Base-by-base conservation (phyloP, 1,284 basidiomycete species). In the Ustilago hordei region DNA sequence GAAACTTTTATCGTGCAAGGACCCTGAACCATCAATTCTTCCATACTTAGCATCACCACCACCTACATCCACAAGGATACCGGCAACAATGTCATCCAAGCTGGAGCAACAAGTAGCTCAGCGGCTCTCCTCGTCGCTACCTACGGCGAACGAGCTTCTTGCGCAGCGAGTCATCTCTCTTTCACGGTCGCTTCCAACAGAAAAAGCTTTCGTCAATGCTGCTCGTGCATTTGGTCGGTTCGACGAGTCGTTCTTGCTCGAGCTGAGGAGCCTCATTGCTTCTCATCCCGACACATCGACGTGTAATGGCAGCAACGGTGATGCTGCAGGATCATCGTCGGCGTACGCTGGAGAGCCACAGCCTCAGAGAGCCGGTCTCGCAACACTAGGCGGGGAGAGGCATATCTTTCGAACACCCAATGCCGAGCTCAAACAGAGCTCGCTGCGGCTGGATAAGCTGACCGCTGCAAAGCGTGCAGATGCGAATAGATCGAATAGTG, bases 181-280 rank as follows among this genome's bases (percentile, higher is more conserved):
- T 13, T 82, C 79, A 0, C 65, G 75, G 12, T 75, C 71, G 11
- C 55, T 75, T 2, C 79, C 81, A 8, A 58, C 76, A 2, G 75
- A 84, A 50, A 62, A 67, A 47, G 69, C 60, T 32, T 79, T 84
- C 38, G 75, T 77, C 71, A 62, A 81, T 91, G 94, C 94, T 77
- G 91, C 93, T 55, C 90, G 89, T 66, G 89, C 91, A 35, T 96
- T 96, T 87, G 94, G 93, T 85, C 93, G 93, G 88, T 95, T 95
- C 84, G 89, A 92, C 81, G 91, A 89, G 69, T 88, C 89, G 17
- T 90, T 91, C 64, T 88, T 92, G 28, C 82, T 89, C 35, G 89
- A 91, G 32, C 86, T 92, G 17, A 81, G 79, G 35, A 53, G 55
- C 45, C 67, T 58, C 48, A 64, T 81, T 31, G 54, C 64, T 39